Percentiles rank a stretch among this genome's conserved stretches.
Conservation (phyloP, 2,329 filamentous ascomycete species). For the Trematosphaeria pertusa region DNA sequence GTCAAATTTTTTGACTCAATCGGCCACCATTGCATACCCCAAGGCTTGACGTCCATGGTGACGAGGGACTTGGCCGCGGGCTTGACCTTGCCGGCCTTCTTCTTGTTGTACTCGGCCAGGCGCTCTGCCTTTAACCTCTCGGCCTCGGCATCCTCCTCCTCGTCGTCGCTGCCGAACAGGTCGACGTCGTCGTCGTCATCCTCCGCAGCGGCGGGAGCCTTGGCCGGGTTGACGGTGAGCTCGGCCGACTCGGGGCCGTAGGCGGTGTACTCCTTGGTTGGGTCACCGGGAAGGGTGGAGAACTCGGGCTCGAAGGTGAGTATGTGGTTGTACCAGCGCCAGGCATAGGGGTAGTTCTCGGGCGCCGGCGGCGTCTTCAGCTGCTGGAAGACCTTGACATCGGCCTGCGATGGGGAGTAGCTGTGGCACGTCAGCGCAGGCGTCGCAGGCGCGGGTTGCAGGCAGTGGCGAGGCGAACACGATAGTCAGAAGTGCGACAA, state of each 20-base stretch:
- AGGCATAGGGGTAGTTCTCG: constrained; percentile 89
- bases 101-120: constrained; percentile 91
- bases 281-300: constrained; percentile 86
- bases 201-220: constrained; percentile 72
- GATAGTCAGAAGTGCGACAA: constrained; percentile 77
- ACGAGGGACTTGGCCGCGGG: constrained; percentile 93
- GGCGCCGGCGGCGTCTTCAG: constrained; percentile 76
- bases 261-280: constrained; percentile 83
- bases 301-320: constrained; percentile 93
- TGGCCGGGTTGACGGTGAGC: constrained; percentile 83
- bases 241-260: constrained; percentile 87
- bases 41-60: constrained; percentile 96
- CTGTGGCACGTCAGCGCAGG: constrained; percentile 49
- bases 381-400: constrained; percentile 94
- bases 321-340: constrained; percentile 99
- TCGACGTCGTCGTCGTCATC: constrained; percentile 78
- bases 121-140: constrained; percentile 84
- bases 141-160: constrained; percentile 73
- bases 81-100: constrained; percentile 96
- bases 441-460: constrained; percentile 14
- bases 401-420: constrained; percentile 83
- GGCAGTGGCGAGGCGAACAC: constrained; percentile 24
- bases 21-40: no score
- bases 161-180: constrained; percentile 90
- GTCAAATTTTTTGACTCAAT: no score